Conservation (phyloP, 208 protist species). For the Wallacemonas rigidus region DNA sequence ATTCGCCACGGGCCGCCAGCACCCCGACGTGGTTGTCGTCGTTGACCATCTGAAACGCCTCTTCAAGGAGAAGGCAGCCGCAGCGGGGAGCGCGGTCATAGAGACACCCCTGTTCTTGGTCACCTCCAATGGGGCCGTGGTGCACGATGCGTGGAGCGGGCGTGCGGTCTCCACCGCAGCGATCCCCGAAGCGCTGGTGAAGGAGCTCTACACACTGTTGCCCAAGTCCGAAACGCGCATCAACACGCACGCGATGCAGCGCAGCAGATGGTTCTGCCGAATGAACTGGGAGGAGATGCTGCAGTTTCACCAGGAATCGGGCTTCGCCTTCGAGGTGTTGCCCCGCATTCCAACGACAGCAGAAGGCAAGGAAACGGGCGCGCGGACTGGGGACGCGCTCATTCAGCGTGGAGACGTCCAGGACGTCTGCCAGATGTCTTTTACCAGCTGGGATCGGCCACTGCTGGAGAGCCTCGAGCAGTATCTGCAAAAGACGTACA, state of each 20-base stretch:
- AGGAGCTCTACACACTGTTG: slow-evolving; percentile 28
- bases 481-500: slow-evolving; percentile 34
- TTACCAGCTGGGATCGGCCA: slow-evolving; percentile 34
- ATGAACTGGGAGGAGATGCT: slow-evolving; percentile 57
- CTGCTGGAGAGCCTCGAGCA: slow-evolving; percentile 29
- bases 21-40: slow-evolving; percentile 37
- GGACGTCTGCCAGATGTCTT: slow-evolving; percentile 29
- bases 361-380: slow-evolving; percentile 7
- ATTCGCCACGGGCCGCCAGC: slow-evolving; percentile 53
- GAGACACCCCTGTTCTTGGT: slow-evolving; percentile 11
- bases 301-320: slow-evolving; percentile 44
- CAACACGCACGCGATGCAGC: slow-evolving; percentile 41
- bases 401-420: slow-evolving; percentile 9
- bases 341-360: slow-evolving; percentile 12
- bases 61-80: neutral
- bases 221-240: slow-evolving; percentile 26
- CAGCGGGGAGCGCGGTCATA: neutral
- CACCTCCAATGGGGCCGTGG: slow-evolving; percentile 7
- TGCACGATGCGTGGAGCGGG: slow-evolving; percentile 15
- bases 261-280: slow-evolving; percentile 36
- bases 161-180: slow-evolving; percentile 3
- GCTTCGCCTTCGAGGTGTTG: slow-evolving; percentile 48
- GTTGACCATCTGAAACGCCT: slow-evolving; percentile 5
- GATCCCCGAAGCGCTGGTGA: slow-evolving; percentile 22
- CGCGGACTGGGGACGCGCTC: slow-evolving; percentile 5